Base-by-base conservation (phyloP, 2,329 filamentous ascomycete species). In the Geosmithia putterillii region DNA sequence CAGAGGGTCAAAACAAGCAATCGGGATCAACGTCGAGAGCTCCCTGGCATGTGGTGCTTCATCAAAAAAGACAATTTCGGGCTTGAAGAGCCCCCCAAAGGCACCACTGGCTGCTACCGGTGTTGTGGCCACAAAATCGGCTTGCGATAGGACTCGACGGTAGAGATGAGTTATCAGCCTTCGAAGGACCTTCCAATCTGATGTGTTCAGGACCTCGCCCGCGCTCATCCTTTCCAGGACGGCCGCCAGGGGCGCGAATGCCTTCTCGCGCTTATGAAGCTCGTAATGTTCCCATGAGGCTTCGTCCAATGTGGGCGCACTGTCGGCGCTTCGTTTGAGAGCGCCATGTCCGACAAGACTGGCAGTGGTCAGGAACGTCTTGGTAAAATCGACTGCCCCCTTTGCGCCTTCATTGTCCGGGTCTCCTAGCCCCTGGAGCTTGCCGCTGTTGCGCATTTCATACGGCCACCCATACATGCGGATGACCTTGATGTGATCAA, bases 11-110 rank as follows among this genome's bases (percentile, higher is more conserved):
- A 63, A 70, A 22, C 60, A 64, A 0, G 66, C 66, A 18, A 71
- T 52, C 0, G 67, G 57, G 2, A 71, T 69, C 17, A 71, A 49
- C 0, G 63, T 64, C 0, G 67, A 69, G 0, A 70, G 52, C 48
- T 71, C 68, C 15, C 67, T 53, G 0, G 65, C 65, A 38, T 71
- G 67, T 0, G 66, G 63, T 0, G 65, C 63, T 57, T 94, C 86
- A 38, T 89, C 87, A 48, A 94, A 85, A 55, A 94, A 89, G 1
- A 92, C 77, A 49, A 94, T 80, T 51, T 92, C 84, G 0, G 87
- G 86, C 49, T 83, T 81, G 25, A 88, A 86, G 7, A 87, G 53
- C 2, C 54, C 57, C 0, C 57, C 50, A 28, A 70, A 66, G 0
- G 52, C 49, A 0, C 59, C 59, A 4, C 56, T 60, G 0, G 64